Base-by-base conservation (phyloP, 768 basidiomycete genomes). In the Kwoniella dejecticola region DNA sequence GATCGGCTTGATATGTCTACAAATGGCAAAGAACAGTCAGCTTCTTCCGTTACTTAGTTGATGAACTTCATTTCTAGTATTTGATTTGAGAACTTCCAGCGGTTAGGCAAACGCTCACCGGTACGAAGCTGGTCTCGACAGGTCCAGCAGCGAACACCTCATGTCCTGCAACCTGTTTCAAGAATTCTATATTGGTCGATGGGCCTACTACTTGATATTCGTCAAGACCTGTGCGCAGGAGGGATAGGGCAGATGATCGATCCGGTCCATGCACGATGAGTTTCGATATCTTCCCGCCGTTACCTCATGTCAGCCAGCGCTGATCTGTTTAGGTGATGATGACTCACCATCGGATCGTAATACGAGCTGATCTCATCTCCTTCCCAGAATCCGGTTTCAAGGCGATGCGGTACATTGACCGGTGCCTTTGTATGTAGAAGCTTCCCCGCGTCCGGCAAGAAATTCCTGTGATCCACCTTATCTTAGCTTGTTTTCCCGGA, bases 71-170 rank as follows among this genome's bases (percentile, higher is more conserved):
- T n/a, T n/a, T n/a, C n/a, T n/a, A n/a, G n/a, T n/a, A n/a, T 13
- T 23, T 29, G n/a, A 17, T 24, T 36, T 6, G 21, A n/a, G n/a
- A n/a, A n/a, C 6, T 15, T 11, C 6, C 12, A 3, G 4, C 11
- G 24, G 2, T 17, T 8, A 33, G 17, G 11, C 15, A 26, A 12
- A 3, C 4, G 74, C 83, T 50, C 75, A 91, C 91, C 27, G 85
- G 83, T 69, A 97, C 94, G 75, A 97, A 97, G 2, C 91, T 91
- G 2, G 93, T 95, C 73, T 96, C 93, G 11, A 97, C 85, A 60
- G 93, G 87, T 23, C 83, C 89, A 29, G 83, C 80, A 15, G 89
- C 83, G 74, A 97, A 97, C 1, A 88, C 84, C 40, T 83, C 68
- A 72, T 95, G 88, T 0, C 86, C 87, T 0, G 91, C 89, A 50